Evolutionary conservation across 306 rosid species (phyloP).

Genomic region (Acacia crassicarpa): DNA sequence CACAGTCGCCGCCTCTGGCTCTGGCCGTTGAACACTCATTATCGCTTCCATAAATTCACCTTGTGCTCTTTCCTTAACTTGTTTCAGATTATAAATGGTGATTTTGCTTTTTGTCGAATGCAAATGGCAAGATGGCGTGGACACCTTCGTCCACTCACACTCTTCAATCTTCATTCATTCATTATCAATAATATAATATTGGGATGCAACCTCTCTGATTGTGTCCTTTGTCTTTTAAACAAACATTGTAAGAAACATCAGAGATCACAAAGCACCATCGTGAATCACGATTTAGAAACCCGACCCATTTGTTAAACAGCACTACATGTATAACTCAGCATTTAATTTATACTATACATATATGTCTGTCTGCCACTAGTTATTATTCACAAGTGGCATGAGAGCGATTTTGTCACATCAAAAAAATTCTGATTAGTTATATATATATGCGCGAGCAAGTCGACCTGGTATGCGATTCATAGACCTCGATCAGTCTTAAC

Average conservation of each 20-base stretch:
- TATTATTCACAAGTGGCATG: neutral
- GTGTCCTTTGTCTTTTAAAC: too few relatives aligned
- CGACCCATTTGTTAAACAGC: neutral
- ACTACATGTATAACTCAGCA: neutral
- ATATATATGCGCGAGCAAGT: too few relatives aligned
- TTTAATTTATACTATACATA: too few relatives aligned
- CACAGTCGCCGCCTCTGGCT: neutral
- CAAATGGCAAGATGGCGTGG: neutral
- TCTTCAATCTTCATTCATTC: neutral
- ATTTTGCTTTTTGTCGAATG: neutral
- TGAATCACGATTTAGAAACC: neutral
- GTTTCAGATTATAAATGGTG: neutral
- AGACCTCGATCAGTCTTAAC: neutral
- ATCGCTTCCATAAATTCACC: neutral
- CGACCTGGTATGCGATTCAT: neutral
- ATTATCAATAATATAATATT: neutral
- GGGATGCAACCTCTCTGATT: too few relatives aligned
- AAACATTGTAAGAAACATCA: neutral
- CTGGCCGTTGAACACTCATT: neutral
- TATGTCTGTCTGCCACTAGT: neutral
- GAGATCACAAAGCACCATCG: neutral
- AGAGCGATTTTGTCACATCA: neutral
- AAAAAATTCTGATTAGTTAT: neutral
- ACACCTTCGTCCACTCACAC: neutral
- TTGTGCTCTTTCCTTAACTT: neutral